phyloP scores from a whole-genome alignment of 2,329 filamentous ascomycete species.

The Fusarium tupiense region DNA sequence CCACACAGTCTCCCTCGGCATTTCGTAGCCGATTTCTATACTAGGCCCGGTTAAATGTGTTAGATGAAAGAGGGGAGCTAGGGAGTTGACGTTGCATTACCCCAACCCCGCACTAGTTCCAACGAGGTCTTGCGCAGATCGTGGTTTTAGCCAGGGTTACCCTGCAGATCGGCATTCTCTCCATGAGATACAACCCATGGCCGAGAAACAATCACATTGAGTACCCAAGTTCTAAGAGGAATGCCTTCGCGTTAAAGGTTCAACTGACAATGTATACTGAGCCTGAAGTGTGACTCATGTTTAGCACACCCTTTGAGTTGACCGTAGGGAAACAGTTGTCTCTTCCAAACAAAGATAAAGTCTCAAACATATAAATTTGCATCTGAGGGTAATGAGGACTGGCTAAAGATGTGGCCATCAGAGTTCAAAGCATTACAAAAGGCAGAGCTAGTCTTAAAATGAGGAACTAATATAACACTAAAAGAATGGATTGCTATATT shows the following conservation, averaged over 20 bases:
- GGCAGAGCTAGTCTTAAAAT: not conserved
- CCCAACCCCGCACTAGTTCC: not conserved
- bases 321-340: not conserved
- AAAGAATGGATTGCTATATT: not conserved
- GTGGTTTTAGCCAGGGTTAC: not conserved
- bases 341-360: rapidly evolving
- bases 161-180: not conserved
- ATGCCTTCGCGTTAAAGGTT: not conserved
- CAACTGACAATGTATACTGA: too few species aligned
- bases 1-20: not conserved
- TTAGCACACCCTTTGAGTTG: not conserved
- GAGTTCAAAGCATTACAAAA: rapidly evolving
- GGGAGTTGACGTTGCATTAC: not conserved
- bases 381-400: rapidly evolving
- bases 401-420: rapidly evolving
- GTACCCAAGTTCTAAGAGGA: not conserved
- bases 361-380: rapidly evolving
- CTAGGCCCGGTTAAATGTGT: not conserved
- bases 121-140: not conserved
- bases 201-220: not conserved
- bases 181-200: not conserved
- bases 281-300: not conserved
- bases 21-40: not conserved
- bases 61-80: too few species aligned
- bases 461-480: too few species aligned